Base-by-base conservation (phyloP, 352 stramenopile species). In the Pythium myriotylum region DNA sequence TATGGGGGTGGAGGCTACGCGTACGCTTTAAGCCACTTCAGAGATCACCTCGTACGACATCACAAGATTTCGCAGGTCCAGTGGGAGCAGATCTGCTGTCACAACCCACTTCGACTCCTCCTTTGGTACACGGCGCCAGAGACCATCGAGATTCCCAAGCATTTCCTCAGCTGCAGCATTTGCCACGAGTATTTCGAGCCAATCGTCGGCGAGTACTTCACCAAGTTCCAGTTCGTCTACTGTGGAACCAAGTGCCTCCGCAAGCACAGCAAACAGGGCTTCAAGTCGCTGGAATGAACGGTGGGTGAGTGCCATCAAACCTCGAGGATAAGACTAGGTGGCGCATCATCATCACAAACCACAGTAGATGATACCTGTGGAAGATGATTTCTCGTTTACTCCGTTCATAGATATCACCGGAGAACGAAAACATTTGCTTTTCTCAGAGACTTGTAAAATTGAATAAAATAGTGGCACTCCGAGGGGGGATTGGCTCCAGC, bases 181-280 rank as follows among this genome's bases (percentile, higher is more conserved):
- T 95, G 86, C 65, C 33, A 49, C 7, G 73, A 79, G 24, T 72
- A 65, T 53, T 95, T 95, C 58, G 86, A 95, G 67, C 86, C 86
- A 9, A 85, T 95, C 56, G 84, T 89, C 17, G 86, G 86, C 24
- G 84, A 95, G 63, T 95, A 93, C 66, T 95, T 92, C 39, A 88
- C 86, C 47, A 95, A 95, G 70, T 93, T 92, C 50, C 63, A 73
- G 52, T 95, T 91, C 59, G 76, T 67, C 14, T 95, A 95, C 65
- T 95, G 86, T 61, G 77, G 78, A 47, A 89, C 82, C 49, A 93
- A 95, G 65, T 95, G 86, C 39, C 74, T 95, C 16, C 80, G 82
- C 19, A 81, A 80, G 67, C 86, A 94, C 60, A 88, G 79, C 53
- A 70, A 74, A 20, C 65, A 77, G 29, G 74, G 79, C 17, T 92